Base-by-base conservation (phyloP, 2,329 filamentous ascomycete genomes). In the Calonectria montana region DNA sequence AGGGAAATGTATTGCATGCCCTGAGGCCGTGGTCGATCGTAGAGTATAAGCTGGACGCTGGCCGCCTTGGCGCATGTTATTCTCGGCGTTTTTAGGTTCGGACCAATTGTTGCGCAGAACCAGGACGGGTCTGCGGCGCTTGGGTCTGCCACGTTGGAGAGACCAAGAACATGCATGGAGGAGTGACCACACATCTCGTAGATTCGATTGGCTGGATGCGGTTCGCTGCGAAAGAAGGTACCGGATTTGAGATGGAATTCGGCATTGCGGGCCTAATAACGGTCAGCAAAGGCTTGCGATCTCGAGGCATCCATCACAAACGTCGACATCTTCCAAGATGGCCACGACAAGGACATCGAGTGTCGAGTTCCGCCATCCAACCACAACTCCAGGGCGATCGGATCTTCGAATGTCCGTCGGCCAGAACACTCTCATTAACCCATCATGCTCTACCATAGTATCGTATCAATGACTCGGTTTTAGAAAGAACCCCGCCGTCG, bases 391-490 rank as follows among this genome's bases (percentile, higher is more conserved):
- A 48, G 94, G 91, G 69, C 90, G 88, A 77, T 91, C 90, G 67
- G 92, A 94, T 83, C 88, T 89, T 67, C 90, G 89, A 80, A 94
- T 91, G 85, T 97, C 96, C 80, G 94, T 94, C 80, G 97, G 97
- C 97, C 97, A 99, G 87, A 99, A 98, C 87, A 99, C 92, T 88
- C 97, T 95, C 92, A 98, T 95, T 87, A 98, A 88, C 81, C 94
- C 96, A 94, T 97, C 91, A 88, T 91, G 88, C 86, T 91, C 90
- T 87, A 90, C 87, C 91, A 92, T 92, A 88, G 88, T 79, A 76
- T 77, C 67, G 63, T 66, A 67, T 65, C 61, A 67, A 69, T 69
- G 81, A 77, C 78, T 35, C 39, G 45, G 77, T 76, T 74, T 89
- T 90, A 98, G 85, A 99, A 98, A 72, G 97, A 99, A 78, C 97